Conservation (phyloP, 2,329 filamentous ascomycete species). For the Ascochyta rabiei region DNA sequence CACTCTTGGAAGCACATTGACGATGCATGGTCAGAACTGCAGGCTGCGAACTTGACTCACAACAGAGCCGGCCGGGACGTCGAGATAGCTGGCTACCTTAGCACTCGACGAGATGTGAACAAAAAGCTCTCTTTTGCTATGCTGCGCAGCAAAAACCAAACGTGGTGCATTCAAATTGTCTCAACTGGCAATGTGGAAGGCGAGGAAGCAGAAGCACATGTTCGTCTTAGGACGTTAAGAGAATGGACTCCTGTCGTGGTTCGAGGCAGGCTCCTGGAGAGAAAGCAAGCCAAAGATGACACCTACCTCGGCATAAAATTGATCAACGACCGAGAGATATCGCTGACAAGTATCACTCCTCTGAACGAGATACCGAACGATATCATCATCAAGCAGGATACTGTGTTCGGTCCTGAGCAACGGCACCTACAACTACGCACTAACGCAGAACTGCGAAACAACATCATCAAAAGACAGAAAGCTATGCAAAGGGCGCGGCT, state of each 20-base stretch:
- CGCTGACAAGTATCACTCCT: slow-evolving; percentile 65
- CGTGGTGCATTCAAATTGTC: slow-evolving; percentile 57
- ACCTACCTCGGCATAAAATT: slow-evolving; percentile 39
- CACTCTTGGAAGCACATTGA: slow-evolving; percentile 32
- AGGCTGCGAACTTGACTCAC: slow-evolving; percentile 5
- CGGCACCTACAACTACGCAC: slow-evolving; percentile 87
- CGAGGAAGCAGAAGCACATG: slow-evolving; percentile 36
- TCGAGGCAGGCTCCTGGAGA: slow-evolving; percentile 55
- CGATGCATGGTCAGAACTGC: slow-evolving; percentile 38
- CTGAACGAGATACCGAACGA: slow-evolving; percentile 77
- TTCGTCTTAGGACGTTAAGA: slow-evolving; percentile 51
- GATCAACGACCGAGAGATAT: slow-evolving; percentile 61
- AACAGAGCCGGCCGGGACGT: slow-evolving; percentile 12
- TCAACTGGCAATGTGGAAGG: slow-evolving; percentile 49
- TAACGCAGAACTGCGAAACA: slow-evolving; percentile 67
- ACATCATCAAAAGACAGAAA: slow-evolving; percentile 72
- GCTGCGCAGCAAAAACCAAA: slow-evolving; percentile 54
- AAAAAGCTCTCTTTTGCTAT: slow-evolving; percentile 75
- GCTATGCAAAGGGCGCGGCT: slow-evolving; percentile 61
- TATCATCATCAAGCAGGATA: slow-evolving; percentile 76
- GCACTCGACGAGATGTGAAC: slow-evolving; percentile 69
- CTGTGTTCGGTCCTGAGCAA: slow-evolving; percentile 73
- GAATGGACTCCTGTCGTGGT: slow-evolving; percentile 62
- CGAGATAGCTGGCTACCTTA: slow-evolving; percentile 67
- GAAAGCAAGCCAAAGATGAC: slow-evolving; percentile 45